A percentile compares a stretch with the other conserved stretches of the same genome.
phyloP scores from a whole-genome alignment of 1,139 yeast genomes.

The Debaryomycetaceae sp. region DNA sequence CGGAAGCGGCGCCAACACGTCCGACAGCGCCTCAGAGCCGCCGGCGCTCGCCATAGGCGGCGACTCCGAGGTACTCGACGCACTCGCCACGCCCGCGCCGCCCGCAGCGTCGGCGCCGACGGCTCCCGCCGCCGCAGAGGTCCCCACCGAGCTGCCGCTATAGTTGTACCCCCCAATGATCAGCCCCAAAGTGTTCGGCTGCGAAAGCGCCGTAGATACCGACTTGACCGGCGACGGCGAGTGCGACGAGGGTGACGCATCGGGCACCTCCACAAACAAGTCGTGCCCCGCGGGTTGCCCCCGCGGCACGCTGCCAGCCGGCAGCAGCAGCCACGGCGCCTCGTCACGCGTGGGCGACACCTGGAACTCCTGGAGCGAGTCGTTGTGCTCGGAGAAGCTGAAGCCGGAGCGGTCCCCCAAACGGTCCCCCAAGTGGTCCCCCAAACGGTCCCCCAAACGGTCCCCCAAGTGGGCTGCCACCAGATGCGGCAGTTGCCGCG shows the following conservation, averaged over 20 bases:
- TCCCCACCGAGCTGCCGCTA: slow-evolving; percentile 15
- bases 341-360: slow-evolving; percentile 17
- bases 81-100: too few relatives aligned
- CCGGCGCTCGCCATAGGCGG: too few relatives aligned
- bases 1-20: too few relatives aligned
- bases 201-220: slow-evolving; percentile 10
- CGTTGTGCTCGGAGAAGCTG: slow-evolving; percentile 25
- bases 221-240: slow-evolving; percentile 6
- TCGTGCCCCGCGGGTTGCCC: too few relatives aligned
- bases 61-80: too few relatives aligned
- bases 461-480: too few relatives aligned
- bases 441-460: slow-evolving; percentile 7
- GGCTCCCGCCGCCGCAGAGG: slow-evolving; percentile 1
- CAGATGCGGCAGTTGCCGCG: slow-evolving; percentile 3
- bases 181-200: slow-evolving; percentile 19
- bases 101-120: slow-evolving; percentile 22
- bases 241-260: slow-evolving; percentile 6
- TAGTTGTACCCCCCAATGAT: slow-evolving; percentile 29
- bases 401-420: slow-evolving; percentile 13
- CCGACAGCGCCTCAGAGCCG: too few relatives aligned
- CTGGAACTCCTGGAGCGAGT: slow-evolving; percentile 21
- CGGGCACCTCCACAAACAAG: slow-evolving; percentile 7
- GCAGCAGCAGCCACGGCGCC: too few relatives aligned
- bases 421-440: slow-evolving; percentile 6
- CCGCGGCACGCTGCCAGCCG: too few relatives aligned